A percentile compares a stretch with the other conserved stretches of the same genome.
Evolutionary conservation across 1,284 basidiomycete genomes (phyloP).

Genomic region (Stereum hirsutum): DNA sequence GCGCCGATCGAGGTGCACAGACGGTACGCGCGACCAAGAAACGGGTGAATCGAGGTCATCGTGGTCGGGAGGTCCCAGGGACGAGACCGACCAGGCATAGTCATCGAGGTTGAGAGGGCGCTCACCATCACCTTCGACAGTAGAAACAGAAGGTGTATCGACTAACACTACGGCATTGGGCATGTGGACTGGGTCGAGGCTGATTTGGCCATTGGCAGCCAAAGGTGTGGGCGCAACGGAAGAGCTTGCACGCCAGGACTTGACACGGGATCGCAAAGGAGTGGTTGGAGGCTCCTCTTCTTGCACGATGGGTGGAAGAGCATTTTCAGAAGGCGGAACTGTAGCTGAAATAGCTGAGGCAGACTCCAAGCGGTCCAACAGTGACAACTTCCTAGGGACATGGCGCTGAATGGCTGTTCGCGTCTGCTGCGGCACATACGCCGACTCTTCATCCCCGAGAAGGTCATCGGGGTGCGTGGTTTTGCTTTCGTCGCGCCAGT

Average conservation of each 20-base stretch:
- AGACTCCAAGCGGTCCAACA: conserved; percentile 52
- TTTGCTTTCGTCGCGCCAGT: conserved; percentile 46
- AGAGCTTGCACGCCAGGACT: conserved; percentile 55
- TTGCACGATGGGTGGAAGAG: conserved; percentile 53
- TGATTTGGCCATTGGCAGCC: conserved; percentile 39
- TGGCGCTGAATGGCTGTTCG: conserved; percentile 27
- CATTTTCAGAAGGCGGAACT: conserved; percentile 17
- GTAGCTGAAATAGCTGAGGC: conserved; percentile 25
- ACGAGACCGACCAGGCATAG: conserved; percentile 63
- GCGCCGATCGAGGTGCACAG: conserved; percentile 49
- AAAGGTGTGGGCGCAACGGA: conserved; percentile 38
- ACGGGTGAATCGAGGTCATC: conserved; percentile 21
- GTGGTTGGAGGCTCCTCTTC: conserved; percentile 45
- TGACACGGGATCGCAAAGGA: conserved; percentile 46
- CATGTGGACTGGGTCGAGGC: conserved; percentile 43
- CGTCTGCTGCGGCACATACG: conserved; percentile 16
- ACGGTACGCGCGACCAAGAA: conserved; percentile 23
- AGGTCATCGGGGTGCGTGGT: conserved; percentile 37
- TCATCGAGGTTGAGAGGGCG: conserved; percentile 49
- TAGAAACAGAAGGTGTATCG: conserved; percentile 15
- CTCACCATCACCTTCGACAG: conserved; percentile 18
- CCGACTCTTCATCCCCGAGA: conserved; percentile 27
- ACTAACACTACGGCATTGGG: conserved; percentile 36
- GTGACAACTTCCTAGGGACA: conserved; percentile 55
- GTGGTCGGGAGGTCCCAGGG: conserved; percentile 45